Base-by-base conservation (phyloP, 23 red algal genomes). In the Cyanidiococcus yangmingshanensis region DNA sequence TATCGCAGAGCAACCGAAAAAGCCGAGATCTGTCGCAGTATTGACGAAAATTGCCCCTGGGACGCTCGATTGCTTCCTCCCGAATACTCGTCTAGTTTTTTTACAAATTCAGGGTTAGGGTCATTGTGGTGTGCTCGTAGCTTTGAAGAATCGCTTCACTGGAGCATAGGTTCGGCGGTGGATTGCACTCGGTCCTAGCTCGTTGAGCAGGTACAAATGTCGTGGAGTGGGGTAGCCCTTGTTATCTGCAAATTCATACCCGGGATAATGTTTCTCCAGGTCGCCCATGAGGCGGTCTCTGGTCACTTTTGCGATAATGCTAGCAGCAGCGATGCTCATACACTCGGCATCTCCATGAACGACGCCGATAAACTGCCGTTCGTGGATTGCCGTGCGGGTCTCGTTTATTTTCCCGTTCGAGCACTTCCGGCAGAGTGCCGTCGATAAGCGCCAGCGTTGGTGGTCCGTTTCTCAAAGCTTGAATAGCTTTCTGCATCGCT, bases 241-340 rank as follows among this genome's bases (percentile, higher is more conserved):
- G 83, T 96, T 77, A 40, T 45, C 76, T 37, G 74, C 87, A 63
- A 96, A 96, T 32, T 57, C 87, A 34, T 96, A 96, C 37, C 75
- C 86, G 57, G 92, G 92, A 75, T 83, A 96, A 39, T 36, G 50
- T 1, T 39, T 27, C 39, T 77, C 87, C 50, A 77, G 67, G 21
- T 89, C 39, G 16, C 30, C 68, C 92, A 96, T 96, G n/a, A 90
- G 63, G 16, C 80, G 58, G 41, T 96, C 92, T 40, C 92, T 74
- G 17, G 57, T 41, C 50, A 84, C 92, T 54, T 96, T 96, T 3
- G 92, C 92, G 15, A 96, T 58, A 0, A 96, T 71, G 1, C 76
- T 67, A 0, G 92, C 92, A 25, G 79, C 80, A 31, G 83, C 81
- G 3, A 96, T 77, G 24, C 81, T 38, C 30, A 78, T 38, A 17